These are phyloP conservation scores for Kitagawia praeruptora DNA, from an alignment of 129 eudicot genomes.

Conservation along the genomic window DNA sequence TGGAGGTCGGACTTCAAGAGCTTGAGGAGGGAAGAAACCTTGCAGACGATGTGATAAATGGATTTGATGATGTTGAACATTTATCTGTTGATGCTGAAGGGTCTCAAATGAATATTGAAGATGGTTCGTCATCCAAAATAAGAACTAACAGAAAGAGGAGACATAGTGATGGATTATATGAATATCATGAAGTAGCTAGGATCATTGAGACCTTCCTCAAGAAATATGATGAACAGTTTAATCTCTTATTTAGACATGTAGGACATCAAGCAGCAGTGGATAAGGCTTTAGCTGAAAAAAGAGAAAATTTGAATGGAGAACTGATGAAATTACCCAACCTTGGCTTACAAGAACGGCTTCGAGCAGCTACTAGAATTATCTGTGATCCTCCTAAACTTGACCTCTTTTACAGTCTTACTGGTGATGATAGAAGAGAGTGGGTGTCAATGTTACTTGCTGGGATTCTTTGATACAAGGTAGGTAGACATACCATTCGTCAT, in stretches of 20 bases:
- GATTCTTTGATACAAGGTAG: conserved; percentile 17
- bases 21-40: background rate
- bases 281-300: background rate
- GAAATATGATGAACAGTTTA: background rate
- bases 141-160: conserved; percentile 5
- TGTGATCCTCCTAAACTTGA: conserved; percentile 40
- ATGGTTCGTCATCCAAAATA: background rate
- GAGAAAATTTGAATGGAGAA: conserved; percentile 9
- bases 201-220: background rate
- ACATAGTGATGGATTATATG: background rate
- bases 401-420: conserved; percentile 38
- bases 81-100: conserved; percentile 8
- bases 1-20: background rate
- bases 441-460: conserved; percentile 42
- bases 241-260: conserved; percentile 3
- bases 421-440: conserved; percentile 41
- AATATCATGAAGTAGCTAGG: background rate
- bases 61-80: background rate
- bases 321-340: conserved; percentile 4
- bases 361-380: conserved; percentile 21
- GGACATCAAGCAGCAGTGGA: conserved; percentile 5
- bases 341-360: conserved; percentile 10
- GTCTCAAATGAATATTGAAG: background rate
- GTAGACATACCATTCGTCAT: background rate
- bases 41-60: background rate